Percentiles rank a stretch among this genome's conserved stretches.
Evolutionary conservation across 805 yeast species (phyloP).

Genomic region (Candida arabinofermentans): DNA sequence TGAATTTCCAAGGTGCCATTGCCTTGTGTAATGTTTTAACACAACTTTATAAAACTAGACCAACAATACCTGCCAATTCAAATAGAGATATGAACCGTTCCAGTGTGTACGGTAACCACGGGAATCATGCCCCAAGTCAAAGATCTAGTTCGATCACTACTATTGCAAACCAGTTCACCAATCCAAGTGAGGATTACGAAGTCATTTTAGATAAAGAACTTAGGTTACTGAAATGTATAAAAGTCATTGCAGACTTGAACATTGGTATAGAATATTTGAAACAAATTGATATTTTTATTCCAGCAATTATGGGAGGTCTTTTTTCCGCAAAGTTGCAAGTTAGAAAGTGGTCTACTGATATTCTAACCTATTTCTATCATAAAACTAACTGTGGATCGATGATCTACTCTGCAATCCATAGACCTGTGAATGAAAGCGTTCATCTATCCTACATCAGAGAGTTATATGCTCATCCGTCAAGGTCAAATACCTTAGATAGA

Average conservation of each 20-base stretch:
- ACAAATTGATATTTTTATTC: slow-evolving; percentile 50
- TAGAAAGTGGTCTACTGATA: slow-evolving; percentile 78
- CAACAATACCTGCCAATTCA: slow-evolving; percentile 11
- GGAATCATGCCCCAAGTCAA: background rate
- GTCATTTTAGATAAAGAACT: slow-evolving; percentile 60
- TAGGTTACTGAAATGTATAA: slow-evolving; percentile 74
- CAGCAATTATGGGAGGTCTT: slow-evolving; percentile 73
- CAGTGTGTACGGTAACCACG: background rate
- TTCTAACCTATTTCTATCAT: slow-evolving; percentile 52
- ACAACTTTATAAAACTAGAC: slow-evolving; percentile 32
- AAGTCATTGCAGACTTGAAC: slow-evolving; percentile 68
- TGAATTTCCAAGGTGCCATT: slow-evolving; percentile 84
- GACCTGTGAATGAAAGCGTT: slow-evolving; percentile 31
- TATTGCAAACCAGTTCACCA: slow-evolving; percentile 21
- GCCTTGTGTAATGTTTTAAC: slow-evolving; percentile 72
- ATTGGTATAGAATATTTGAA: slow-evolving; percentile 67
- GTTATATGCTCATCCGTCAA: slow-evolving; percentile 17
- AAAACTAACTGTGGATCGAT: slow-evolving; percentile 17
- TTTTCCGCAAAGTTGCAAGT: slow-evolving; percentile 77
- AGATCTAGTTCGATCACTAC: background rate
- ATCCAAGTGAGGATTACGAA: slow-evolving; percentile 29
- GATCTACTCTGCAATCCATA: slow-evolving; percentile 24
- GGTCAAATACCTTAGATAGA: slow-evolving; percentile 21
- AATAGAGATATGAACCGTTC: background rate
- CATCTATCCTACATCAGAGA: slow-evolving; percentile 29